These are phyloP conservation scores for Chalciporus sp. DNA, from an alignment of 1,284 basidiomycete genomes.

Conservation along the genomic window DNA sequence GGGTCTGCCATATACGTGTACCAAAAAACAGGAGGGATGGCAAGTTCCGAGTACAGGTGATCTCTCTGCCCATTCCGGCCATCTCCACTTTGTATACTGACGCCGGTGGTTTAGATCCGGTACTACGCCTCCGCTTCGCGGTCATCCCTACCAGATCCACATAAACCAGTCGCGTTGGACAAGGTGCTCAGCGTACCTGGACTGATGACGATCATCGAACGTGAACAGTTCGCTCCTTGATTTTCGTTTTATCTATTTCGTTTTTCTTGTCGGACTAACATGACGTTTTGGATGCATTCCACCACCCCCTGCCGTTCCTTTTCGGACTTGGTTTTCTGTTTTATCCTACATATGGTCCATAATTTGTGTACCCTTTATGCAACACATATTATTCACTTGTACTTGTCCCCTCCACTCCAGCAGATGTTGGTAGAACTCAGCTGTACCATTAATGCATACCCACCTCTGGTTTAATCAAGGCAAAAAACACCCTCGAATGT, in stretches of 20 bases:
- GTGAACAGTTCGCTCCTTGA: constrained; percentile 37
- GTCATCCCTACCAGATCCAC: constrained; percentile 46
- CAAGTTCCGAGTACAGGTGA: constrained; percentile 61
- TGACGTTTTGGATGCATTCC: background rate
- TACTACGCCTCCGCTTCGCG: constrained; percentile 59
- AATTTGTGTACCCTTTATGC: background rate
- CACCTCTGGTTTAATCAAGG: too few species aligned
- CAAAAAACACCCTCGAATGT: too few species aligned
- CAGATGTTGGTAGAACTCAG: background rate
- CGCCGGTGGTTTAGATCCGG: constrained; percentile 47
- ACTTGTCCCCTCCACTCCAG: background rate
- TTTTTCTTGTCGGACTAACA: background rate
- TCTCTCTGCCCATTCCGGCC: background rate
- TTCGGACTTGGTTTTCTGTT: background rate
- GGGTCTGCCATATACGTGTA: constrained; percentile 61
- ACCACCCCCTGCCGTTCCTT: constrained; percentile 2
- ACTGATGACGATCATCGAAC: constrained; percentile 61
- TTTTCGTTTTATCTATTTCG: background rate
- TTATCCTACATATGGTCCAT: background rate
- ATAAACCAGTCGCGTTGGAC: constrained; percentile 55
- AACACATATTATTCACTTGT: background rate
- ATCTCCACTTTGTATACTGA: background rate
- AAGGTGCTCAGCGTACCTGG: constrained; percentile 55
- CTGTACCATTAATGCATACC: background rate
- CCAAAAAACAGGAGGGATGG: constrained; percentile 52